A percentile compares a stretch with the other conserved stretches of the same genome.
These are phyloP conservation scores for Globisporangium paddicum DNA, from an alignment of 352 stramenopile species.

Conservation along the genomic window DNA sequence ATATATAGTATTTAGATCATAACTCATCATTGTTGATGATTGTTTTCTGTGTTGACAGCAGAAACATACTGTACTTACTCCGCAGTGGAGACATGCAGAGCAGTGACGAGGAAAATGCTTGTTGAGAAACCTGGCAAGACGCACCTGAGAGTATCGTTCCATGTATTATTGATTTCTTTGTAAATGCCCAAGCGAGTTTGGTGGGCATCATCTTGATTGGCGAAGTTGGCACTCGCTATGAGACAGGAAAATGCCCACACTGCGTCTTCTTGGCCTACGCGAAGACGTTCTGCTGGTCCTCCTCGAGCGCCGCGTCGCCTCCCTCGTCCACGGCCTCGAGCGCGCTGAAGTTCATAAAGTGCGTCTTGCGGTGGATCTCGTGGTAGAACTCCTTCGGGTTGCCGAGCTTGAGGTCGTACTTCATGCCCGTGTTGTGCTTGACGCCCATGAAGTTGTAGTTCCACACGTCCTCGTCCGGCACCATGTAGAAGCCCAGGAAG, in stretches of 20 bases:
- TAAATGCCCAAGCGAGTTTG: not conserved
- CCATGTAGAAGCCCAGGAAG: slow-evolving; percentile 99
- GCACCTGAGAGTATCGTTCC: no score
- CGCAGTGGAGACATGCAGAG: no score
- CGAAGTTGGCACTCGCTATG: no score
- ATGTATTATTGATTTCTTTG: not conserved
- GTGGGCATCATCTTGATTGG: not conserved
- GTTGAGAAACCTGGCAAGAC: not conserved
- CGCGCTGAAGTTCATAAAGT: slow-evolving; percentile 99
- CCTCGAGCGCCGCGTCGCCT: slow-evolving; percentile 68
- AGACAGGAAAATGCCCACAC: no score
- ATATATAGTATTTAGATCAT: no score
- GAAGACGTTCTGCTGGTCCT: slow-evolving; percentile 90
- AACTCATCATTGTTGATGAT: no score
- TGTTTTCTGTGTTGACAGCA: no score
- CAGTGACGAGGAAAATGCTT: not conserved
- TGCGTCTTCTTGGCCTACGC: slow-evolving; percentile 20
- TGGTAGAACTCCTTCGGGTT: slow-evolving; percentile 99
- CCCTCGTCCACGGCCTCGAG: slow-evolving; percentile 93
- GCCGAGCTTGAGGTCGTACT: slow-evolving; percentile 97
- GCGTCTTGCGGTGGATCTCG: slow-evolving; percentile 97
- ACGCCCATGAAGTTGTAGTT: slow-evolving; percentile 99
- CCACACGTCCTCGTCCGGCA: slow-evolving; percentile 97
- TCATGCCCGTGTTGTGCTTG: slow-evolving; percentile 97
- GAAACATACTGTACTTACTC: no score